Evolutionary conservation across 2,329 filamentous ascomycete species (phyloP).

Genomic region (Aspergillus novofumigatus): DNA sequence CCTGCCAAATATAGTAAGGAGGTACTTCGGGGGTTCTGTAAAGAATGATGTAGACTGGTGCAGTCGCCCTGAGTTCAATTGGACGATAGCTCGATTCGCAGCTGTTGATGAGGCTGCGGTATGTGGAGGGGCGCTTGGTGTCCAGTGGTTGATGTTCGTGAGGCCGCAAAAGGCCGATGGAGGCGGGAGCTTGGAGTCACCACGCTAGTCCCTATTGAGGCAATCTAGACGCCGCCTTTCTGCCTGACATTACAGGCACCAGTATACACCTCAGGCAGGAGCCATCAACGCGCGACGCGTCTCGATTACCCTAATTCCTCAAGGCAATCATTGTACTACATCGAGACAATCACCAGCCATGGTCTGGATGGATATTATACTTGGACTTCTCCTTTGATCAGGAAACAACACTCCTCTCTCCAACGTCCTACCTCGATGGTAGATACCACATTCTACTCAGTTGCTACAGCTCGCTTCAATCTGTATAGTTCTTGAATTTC

Average conservation of each 20-base stretch:
- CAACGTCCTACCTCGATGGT: not conserved
- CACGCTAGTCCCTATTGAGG: conserved; percentile 27
- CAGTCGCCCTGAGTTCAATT: not conserved
- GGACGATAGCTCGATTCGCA: conserved; percentile 9
- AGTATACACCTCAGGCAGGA: conserved; percentile 22
- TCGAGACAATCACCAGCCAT: not conserved
- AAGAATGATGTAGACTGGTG: not conserved
- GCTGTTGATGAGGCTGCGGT: conserved; percentile 19
- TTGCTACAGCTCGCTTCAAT: not conserved
- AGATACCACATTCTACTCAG: not conserved
- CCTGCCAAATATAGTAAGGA: conserved; percentile 13
- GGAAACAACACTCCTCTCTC: not conserved
- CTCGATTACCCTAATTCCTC: conserved; percentile 14
- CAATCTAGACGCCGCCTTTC: conserved; percentile 22
- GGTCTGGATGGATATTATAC: not conserved
- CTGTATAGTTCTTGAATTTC: not conserved
- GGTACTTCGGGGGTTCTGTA: conserved; percentile 5
- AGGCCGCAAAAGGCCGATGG: conserved; percentile 37
- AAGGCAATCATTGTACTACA: conserved; percentile 7
- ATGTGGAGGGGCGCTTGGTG: conserved; percentile 28
- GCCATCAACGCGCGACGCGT: conserved; percentile 30
- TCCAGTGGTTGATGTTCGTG: conserved; percentile 31
- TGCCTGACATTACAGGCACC: conserved; percentile 20
- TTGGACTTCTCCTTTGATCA: not conserved
- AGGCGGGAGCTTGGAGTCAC: conserved; percentile 22